These are phyloP conservation scores for Leishmania turanica DNA, from an alignment of 208 protist species.

Conservation along the genomic window DNA sequence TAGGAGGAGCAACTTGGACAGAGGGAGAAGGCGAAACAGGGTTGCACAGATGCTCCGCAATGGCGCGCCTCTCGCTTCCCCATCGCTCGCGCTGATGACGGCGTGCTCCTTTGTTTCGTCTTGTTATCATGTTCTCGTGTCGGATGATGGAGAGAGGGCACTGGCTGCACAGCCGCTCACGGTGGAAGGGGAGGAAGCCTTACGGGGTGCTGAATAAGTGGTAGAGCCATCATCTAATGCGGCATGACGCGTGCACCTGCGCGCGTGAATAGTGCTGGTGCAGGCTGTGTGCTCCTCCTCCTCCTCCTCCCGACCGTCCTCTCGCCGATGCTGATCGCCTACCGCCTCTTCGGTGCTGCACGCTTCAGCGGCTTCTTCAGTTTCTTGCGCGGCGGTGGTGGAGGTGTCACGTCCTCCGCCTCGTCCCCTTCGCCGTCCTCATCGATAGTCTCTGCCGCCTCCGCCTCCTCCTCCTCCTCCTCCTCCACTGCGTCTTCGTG, in stretches of 20 bases:
- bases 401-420: slow-evolving; percentile 17
- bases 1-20: background rate
- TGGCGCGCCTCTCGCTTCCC: background rate
- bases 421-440: slow-evolving; percentile 11
- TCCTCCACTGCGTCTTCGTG: slow-evolving; percentile 22
- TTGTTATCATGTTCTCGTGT: background rate
- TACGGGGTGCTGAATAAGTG: background rate
- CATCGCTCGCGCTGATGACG: background rate
- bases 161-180: no score
- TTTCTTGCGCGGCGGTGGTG: slow-evolving; percentile 35
- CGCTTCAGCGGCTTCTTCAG: slow-evolving; percentile 45
- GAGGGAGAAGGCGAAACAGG: background rate
- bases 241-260: background rate
- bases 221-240: background rate
- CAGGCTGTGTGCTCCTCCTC: background rate
- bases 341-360: slow-evolving; percentile 11
- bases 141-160: background rate
- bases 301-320: background rate
- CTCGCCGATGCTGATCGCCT: background rate
- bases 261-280: background rate
- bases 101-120: no score
- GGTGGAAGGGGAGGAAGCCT: background rate
- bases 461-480: slow-evolving; percentile 19
- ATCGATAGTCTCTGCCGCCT: slow-evolving; percentile 5
- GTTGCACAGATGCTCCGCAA: background rate